phyloP scores from a whole-genome alignment of 208 protist species.

The Leishmania gerbilli region DNA sequence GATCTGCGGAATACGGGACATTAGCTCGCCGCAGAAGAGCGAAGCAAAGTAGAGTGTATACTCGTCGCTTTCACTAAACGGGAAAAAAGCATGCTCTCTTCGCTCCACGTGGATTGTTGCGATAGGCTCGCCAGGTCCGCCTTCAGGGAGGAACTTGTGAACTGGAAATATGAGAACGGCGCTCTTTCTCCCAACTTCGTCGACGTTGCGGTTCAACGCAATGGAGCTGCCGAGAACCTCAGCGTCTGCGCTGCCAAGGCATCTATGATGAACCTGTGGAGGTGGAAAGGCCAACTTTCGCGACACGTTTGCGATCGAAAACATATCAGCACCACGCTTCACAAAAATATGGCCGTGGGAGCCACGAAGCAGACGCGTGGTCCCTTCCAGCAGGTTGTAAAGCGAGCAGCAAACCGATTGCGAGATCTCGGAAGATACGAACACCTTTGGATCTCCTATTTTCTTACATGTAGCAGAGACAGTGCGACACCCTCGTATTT shows the following conservation, averaged over 20 bases:
- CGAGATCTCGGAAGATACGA: conserved; percentile 75
- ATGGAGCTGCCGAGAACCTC: conserved; percentile 87
- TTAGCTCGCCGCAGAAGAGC: conserved; percentile 71
- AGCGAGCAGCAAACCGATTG: conserved; percentile 55
- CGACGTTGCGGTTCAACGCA: conserved; percentile 69
- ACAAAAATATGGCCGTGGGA: conserved; percentile 78
- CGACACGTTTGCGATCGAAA: conserved; percentile 82
- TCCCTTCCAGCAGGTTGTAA: conserved; percentile 83
- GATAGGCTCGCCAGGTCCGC: conserved; percentile 14
- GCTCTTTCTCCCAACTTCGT: conserved; percentile 36
- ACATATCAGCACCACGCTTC: conserved; percentile 72
- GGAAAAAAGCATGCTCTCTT: conserved; percentile 43
- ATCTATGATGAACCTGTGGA: conserved; percentile 66
- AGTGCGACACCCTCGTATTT: neutral
- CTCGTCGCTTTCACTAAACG: conserved; percentile 73
- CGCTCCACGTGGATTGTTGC: conserved; percentile 80
- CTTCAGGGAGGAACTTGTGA: conserved; percentile 27
- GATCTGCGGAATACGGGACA: conserved; percentile 73
- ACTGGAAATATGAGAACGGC: conserved; percentile 81
- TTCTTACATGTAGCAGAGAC: neutral
- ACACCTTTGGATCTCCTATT: conserved; percentile 8
- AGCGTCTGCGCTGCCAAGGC: conserved; percentile 67
- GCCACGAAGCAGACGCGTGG: conserved; percentile 50
- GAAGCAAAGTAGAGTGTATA: conserved; percentile 57
- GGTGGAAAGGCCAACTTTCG: conserved; percentile 76